Evolutionary conservation across 148 eudicot genomes (phyloP).

Genomic region (Selenicereus undatus): DNA sequence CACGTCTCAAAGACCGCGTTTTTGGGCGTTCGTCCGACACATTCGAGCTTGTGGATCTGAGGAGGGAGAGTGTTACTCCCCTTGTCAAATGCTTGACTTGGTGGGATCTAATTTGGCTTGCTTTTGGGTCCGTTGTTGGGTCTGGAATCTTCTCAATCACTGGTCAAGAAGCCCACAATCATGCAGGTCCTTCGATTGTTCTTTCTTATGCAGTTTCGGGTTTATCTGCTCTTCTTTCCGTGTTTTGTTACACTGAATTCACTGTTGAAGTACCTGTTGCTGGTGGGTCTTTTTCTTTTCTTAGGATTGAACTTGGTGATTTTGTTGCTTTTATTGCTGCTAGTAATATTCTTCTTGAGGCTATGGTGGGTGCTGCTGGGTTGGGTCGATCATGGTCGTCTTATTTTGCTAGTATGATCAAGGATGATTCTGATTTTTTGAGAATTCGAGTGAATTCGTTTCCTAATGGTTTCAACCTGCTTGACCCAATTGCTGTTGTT

Average conservation of each 20-base stretch:
- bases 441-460: constrained; percentile 44
- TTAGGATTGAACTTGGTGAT: constrained; percentile 81
- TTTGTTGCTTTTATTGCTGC: constrained; percentile 87
- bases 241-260: constrained; percentile 85
- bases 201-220: constrained; percentile 81
- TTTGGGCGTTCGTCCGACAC: constrained; percentile 56
- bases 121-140: constrained; percentile 84
- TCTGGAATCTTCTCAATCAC: constrained; percentile 84
- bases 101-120: constrained; percentile 83
- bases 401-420: constrained; percentile 64
- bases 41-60: constrained; percentile 40
- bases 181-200: constrained; percentile 78
- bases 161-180: constrained; percentile 66
- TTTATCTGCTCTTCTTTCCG: constrained; percentile 79
- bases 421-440: constrained; percentile 51
- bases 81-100: constrained; percentile 59
- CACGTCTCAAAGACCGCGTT: constrained; percentile 59
- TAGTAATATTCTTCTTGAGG: constrained; percentile 76
- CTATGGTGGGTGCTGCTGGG: constrained; percentile 86
- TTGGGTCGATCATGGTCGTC: constrained; percentile 85
- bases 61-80: constrained; percentile 38
- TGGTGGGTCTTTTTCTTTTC: constrained; percentile 86
- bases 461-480: constrained; percentile 61
- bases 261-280: constrained; percentile 85
- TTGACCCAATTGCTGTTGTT: constrained; percentile 79